These are phyloP conservation scores for Aspergillus mulundensis DNA, from an alignment of 495 filamentous ascomycete species.

Conservation along the genomic window DNA sequence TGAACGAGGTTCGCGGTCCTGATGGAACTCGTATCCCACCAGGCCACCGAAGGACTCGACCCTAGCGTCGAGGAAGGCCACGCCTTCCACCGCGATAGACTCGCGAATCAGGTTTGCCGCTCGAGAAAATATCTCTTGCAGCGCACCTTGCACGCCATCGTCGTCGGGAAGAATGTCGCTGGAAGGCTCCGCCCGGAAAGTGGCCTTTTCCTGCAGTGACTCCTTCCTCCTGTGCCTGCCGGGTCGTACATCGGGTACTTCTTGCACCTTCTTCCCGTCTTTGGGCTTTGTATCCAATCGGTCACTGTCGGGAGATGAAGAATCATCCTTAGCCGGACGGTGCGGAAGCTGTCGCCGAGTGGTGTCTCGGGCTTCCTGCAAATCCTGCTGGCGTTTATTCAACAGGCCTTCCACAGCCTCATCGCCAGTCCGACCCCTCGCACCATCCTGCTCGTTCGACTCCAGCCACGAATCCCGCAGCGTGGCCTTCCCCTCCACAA, in stretches of 20 bases:
- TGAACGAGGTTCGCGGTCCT: not conserved
- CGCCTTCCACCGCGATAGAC: slow-evolving; percentile 49
- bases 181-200: slow-evolving; percentile 7
- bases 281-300: too few species aligned
- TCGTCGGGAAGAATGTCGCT: slow-evolving; percentile 15
- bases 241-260: not conserved
- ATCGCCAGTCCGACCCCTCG: slow-evolving; percentile 3
- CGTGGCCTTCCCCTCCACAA: slow-evolving; percentile 26
- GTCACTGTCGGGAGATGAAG: not conserved
- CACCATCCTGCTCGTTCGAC: slow-evolving; percentile 12
- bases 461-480: slow-evolving; percentile 25
- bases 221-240: not conserved
- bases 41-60: slow-evolving; percentile 15
- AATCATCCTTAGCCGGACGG: not conserved
- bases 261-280: too few species aligned
- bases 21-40: slow-evolving; percentile 6
- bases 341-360: not conserved
- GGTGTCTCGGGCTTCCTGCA: slow-evolving; percentile 11
- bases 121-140: slow-evolving; percentile 21
- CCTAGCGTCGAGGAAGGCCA: slow-evolving; percentile 48
- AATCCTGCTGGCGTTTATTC: slow-evolving; percentile 22
- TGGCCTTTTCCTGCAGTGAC: not conserved
- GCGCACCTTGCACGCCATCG: not conserved
- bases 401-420: slow-evolving; percentile 20
- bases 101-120: slow-evolving; percentile 50